Base-by-base conservation (phyloP, 1,139 yeast species). In the Protomyces macrosporus region DNA sequence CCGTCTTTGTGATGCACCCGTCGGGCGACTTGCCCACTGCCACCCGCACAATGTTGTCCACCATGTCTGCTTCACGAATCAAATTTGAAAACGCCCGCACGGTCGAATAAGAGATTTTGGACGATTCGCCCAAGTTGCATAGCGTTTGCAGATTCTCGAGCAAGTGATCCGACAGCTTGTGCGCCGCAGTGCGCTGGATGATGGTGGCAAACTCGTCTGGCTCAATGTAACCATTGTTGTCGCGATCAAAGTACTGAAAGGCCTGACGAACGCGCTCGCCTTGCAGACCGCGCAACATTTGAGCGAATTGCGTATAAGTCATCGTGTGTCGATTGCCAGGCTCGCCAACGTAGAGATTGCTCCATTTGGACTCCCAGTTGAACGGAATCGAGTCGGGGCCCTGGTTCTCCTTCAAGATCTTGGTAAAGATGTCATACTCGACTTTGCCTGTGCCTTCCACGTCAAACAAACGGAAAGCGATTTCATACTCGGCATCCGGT, bases 201-300 rank as follows among this genome's bases (percentile, higher is more conserved):
- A 78, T 76, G 45, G 69, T 70, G 68, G 76, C 77, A 69, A 78
- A 78, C 67, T 78, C 76, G 42, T 75, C 77, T 10, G 79, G 77
- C 34, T 73, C 69, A 62, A 78, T 78, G 69, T 71, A 78, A 2
- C 81, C 81, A 45, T 76, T 70, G 63, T 74, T 70, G 40, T 66
- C 63, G 53, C 68, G 70, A 72, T 78, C 81, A 64, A 71, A 77
- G 67, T 72, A 67, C 66, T 71, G 72, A 72, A 78, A 78, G 36
- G 80, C 79, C 71, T 78, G 81, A 52, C 81, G 75, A 32, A 78
- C 79, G 16, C 81, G 78, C 70, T 78, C 81, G 48, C 81, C 81
- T 60, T 75, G 73, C 52, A 78, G 72, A 37, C 81, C 81, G 55
- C 76, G 71, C 57, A 78, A 71, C 81, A 78, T 78, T 68, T 78